phyloP scores from a whole-genome alignment of 306 rosid genomes.

The Fragaria nilgerrensis region DNA sequence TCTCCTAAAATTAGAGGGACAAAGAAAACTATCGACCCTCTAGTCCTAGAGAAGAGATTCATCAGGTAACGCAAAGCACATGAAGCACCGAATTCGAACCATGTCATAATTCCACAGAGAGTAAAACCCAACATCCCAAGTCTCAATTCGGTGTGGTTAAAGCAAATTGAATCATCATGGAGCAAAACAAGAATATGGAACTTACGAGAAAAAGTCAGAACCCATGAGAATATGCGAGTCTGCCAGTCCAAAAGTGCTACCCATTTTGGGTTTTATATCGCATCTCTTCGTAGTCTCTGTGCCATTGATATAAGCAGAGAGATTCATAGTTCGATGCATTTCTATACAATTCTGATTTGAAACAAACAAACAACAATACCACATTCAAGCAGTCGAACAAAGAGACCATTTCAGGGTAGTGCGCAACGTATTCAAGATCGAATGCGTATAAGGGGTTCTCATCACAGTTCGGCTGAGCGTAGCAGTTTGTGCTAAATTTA shows the following conservation, averaged over 20 bases:
- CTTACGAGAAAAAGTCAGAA: not conserved
- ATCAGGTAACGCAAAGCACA: constrained; percentile 34
- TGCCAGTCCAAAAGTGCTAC: constrained; percentile 60
- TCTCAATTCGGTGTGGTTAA: constrained; percentile 70
- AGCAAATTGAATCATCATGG: constrained; percentile 72
- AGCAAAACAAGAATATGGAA: constrained; percentile 25
- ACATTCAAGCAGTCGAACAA: not conserved
- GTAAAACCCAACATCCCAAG: constrained; percentile 11
- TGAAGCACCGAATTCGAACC: constrained; percentile 4
- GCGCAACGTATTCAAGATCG: too few species aligned
- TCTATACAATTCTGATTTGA: not conserved
- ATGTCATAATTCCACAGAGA: constrained; percentile 7
- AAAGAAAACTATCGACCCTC: constrained; percentile 4
- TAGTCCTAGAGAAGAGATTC: constrained; percentile 35
- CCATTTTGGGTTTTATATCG: constrained; percentile 30
- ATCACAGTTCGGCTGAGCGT: too few species aligned
- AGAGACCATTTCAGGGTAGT: too few species aligned
- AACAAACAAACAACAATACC: not conserved
- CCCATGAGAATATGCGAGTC: constrained; percentile 19
- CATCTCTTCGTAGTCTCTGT: constrained; percentile 50
- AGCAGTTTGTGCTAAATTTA: too few species aligned
- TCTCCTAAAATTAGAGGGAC: constrained; percentile 35
- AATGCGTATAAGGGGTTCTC: too few species aligned
- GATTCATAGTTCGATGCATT: constrained; percentile 43
- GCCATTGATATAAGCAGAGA: constrained; percentile 32